Conservation (phyloP, 768 basidiomycete genomes). For the Termitomyces sp. region DNA sequence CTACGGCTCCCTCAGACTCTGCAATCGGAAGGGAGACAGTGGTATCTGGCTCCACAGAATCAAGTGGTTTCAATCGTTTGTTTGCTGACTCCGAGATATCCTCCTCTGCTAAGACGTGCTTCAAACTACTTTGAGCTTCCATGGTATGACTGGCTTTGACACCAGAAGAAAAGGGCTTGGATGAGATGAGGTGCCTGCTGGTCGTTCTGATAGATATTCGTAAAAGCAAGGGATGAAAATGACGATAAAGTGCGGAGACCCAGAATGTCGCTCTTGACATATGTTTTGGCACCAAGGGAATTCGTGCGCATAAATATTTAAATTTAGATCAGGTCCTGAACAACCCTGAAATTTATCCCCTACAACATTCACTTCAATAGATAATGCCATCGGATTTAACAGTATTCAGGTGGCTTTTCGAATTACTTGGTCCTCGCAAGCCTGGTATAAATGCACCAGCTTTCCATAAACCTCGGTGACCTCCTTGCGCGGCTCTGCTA, state of each 20-base stretch:
- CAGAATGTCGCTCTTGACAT: constrained; percentile 10
- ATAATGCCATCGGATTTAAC: not conserved
- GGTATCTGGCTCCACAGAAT: not conserved
- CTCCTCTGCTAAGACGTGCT: constrained; percentile 8
- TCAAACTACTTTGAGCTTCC: constrained; percentile 9
- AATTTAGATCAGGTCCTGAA: not conserved
- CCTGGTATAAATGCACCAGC: constrained; percentile 46
- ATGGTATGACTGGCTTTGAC: constrained; percentile 1
- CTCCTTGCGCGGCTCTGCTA: constrained; percentile 51
- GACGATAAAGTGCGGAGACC: constrained; percentile 3
- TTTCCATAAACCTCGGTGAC: constrained; percentile 45
- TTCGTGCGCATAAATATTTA: not conserved
- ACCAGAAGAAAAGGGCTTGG: not conserved
- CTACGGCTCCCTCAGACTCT: not conserved
- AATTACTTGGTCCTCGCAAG: constrained; percentile 52
- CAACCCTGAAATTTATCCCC: not conserved
- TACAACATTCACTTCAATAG: not conserved
- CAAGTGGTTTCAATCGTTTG: constrained; percentile 10
- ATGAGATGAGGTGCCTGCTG: not conserved
- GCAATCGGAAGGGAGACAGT: not conserved
- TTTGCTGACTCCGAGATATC: not conserved
- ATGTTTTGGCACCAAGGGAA: not conserved
- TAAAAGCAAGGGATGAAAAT: not conserved
- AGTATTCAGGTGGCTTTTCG: constrained; percentile 5
- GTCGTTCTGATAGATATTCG: not conserved